These are phyloP conservation scores for Handroanthus guayacan DNA, from an alignment of 257 asterid genomes.

Conservation along the genomic window DNA sequence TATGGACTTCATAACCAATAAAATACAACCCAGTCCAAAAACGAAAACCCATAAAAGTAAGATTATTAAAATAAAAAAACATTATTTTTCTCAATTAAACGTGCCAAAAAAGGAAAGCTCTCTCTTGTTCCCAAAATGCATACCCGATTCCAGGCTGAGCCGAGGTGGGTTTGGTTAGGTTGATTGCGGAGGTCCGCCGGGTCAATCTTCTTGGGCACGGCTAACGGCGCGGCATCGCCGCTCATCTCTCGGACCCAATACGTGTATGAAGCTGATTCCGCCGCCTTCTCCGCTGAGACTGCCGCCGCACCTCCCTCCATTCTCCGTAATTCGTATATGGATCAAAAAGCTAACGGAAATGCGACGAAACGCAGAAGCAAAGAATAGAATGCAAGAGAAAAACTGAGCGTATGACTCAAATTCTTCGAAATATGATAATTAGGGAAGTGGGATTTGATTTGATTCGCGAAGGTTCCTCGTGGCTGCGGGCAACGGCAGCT, in stretches of 20 bases:
- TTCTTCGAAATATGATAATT: background rate
- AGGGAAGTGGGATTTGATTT: constrained; percentile 7
- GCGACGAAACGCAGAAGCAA: constrained; percentile 8
- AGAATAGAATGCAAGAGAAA: constrained; percentile 15
- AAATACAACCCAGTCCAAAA: background rate
- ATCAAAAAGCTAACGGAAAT: constrained; percentile 20
- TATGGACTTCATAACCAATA: background rate
- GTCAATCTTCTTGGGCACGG: constrained; percentile 62
- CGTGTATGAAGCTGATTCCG: constrained; percentile 56
- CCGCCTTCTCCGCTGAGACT: constrained; percentile 44
- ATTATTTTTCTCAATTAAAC: background rate
- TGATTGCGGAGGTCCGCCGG: constrained; percentile 47
- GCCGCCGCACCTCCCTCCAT: constrained; percentile 63
- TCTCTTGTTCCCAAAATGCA: constrained; percentile 2
- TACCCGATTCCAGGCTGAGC: constrained; percentile 78
- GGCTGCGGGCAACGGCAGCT: constrained; percentile 11
- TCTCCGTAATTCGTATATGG: constrained; percentile 5
- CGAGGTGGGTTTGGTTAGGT: constrained; percentile 56
- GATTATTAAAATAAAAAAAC: background rate
- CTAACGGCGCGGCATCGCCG: constrained; percentile 68
- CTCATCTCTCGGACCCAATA: constrained; percentile 65
- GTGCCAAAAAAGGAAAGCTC: no score
- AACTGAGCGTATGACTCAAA: constrained; percentile 5
- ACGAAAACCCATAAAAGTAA: background rate
- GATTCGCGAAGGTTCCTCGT: constrained; percentile 41